Evolutionary conservation across 2,329 filamentous ascomycete genomes (phyloP).

Genomic region (Ophiosphaerella herpotricha): DNA sequence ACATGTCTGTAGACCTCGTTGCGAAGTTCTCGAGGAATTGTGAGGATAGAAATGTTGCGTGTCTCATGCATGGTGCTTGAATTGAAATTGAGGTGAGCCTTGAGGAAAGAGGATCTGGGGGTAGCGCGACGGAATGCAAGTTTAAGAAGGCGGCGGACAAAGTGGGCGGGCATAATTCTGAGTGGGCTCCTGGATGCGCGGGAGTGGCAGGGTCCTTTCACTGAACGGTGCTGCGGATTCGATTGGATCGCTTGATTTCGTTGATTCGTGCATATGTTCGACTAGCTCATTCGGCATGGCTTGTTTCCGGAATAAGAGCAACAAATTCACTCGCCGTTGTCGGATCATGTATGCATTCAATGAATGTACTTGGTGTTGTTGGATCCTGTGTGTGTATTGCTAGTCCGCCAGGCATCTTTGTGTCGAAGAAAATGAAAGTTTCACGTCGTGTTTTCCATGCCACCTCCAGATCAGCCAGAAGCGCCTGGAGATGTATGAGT

Average conservation of each 20-base stretch:
- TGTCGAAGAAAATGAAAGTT: background rate
- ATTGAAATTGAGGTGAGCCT: background rate
- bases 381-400: background rate
- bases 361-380: background rate
- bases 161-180: background rate
- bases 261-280: no score
- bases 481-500: conserved; percentile 12
- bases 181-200: no score
- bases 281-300: no score
- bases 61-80: background rate
- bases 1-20: background rate
- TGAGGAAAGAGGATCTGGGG: background rate
- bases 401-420: no score
- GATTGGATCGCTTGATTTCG: no score
- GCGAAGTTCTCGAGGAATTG: background rate
- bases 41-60: background rate
- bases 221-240: no score
- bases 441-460: conserved; percentile 6
- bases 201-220: no score
- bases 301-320: no score
- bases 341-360: background rate
- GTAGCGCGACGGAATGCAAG: background rate
- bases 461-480: conserved; percentile 10
- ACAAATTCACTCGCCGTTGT: no score
- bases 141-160: background rate